Evolutionary conservation across 192 early-diverging fungal genomes (phyloP), one percentile per base, ranked within the genome.

Genomic region (Chytriomyces sp.): DNA sequence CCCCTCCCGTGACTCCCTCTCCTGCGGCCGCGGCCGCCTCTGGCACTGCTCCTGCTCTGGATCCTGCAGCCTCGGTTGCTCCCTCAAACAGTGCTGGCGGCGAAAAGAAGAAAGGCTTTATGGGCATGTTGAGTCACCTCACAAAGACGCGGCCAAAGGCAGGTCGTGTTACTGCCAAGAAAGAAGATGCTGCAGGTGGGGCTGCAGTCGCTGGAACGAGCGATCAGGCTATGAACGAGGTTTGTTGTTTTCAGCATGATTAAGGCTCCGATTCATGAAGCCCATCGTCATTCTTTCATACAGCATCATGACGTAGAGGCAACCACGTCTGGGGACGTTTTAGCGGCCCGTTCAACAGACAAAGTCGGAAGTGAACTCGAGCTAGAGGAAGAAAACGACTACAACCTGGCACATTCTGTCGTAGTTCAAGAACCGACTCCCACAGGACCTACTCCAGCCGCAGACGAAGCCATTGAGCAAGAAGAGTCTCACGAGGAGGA

Each of bases 101-200:
- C 17, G 60, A 73, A 28, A 74, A 76, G 58, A 79, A 77, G 25
- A 72, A 68, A 41, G 58, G 64, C 5, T 63, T 84, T 25, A 71
- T 73, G 39, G 69, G 72, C 34, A 82, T 84, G 78, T 72, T 84
- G n/a, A 77, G 70, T 56, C 65, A 68, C 49, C 34, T 84, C 30
- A 84, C 83, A 26, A 84, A 84, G 53, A 62, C 69, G 25, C 59
- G 83, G 3, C 83, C 83, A 32, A 84, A 84, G 64, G 72, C 66
- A 40, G 70, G 31, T 30, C 65, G 77, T 44, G 73, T 54, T 37
- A 65, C 49, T n/a, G 17, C 30, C 28, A 72, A 70, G n/a, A 66
- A 70, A 0, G 73, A 60, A 5, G 70, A 64, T 6, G 59, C 25
- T 26, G 54, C 64, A 17, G 52, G 10, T n/a, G 34, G 17, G 25